These are phyloP conservation scores for Blastomyces emzantsi DNA, from an alignment of 2,329 filamentous ascomycete genomes.

Conservation along the genomic window DNA sequence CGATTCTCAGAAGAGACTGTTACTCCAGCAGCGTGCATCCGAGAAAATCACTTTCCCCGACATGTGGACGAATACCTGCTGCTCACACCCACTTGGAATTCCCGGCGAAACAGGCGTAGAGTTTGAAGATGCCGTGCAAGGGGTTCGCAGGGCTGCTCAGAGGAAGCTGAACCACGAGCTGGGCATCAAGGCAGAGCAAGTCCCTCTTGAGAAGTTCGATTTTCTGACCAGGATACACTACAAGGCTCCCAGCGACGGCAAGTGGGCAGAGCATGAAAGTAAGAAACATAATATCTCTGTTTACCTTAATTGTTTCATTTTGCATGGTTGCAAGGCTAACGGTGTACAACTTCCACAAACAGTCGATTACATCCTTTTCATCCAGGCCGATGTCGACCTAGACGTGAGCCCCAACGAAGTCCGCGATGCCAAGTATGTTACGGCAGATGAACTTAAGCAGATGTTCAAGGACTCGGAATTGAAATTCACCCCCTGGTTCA, in stretches of 20 bases:
- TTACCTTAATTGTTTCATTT: background rate
- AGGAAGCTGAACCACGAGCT: conserved; percentile 92
- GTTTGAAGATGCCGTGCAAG: conserved; percentile 68
- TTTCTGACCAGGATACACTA: conserved; percentile 98
- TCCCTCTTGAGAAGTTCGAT: conserved; percentile 81
- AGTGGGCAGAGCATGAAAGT: conserved; percentile 99
- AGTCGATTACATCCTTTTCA: conserved; percentile 99
- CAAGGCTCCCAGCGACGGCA: conserved; percentile 90
- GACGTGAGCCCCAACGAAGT: conserved; percentile 81
- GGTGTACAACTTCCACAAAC: background rate
- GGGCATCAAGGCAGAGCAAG: conserved; percentile 79
- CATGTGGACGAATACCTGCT: conserved; percentile 99
- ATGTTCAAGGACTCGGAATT: conserved; percentile 74
- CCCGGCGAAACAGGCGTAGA: conserved; percentile 82
- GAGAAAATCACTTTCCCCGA: conserved; percentile 99
- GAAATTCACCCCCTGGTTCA: conserved; percentile 97
- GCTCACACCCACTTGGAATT: conserved; percentile 89
- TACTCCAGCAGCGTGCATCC: conserved; percentile 86
- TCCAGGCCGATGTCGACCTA: conserved; percentile 87
- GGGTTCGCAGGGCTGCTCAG: conserved; percentile 85
- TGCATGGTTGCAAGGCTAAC: conserved; percentile 3
- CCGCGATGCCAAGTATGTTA: conserved; percentile 73
- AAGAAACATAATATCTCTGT: conserved; percentile 33
- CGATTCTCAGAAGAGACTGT: conserved; percentile 81
- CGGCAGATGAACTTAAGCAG: conserved; percentile 67